Evolutionary conservation across 2,329 filamentous ascomycete species (phyloP), one percentile per base, ranked within the genome.

Genomic region (Elsinoe necatrix): DNA sequence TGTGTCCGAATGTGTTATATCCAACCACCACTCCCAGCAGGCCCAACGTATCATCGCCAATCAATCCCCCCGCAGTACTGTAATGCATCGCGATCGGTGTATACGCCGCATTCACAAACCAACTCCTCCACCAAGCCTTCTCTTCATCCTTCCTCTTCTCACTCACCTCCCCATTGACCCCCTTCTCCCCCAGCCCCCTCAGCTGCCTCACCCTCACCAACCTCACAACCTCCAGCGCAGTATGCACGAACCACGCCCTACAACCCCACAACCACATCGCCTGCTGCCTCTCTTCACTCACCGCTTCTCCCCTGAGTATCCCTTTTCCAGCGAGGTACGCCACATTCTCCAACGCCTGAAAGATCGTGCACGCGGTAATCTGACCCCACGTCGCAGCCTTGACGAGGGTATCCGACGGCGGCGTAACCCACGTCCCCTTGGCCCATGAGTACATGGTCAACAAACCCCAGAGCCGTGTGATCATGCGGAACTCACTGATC

Each of bases 271-370:
- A 69, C 71, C 80, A 85, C 67, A 85, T 83, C 62, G 73, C 76
- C 25, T 69, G 77, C 68, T 87, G 79, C 48, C 78, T 79, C 29
- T 57, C 63, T 35, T 45, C 50, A 50, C 63, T 31, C 21, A 59
- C 64, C 14, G 51, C 39, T 54, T 69, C 67, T 0, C 72, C 71
- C 7, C 59, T 62, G 27, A 95, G 67, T 2, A 95, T 80, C 18
- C 85, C 84, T 69, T 90, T 90, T 59, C 77, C 76, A 2, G 83
- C 78, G 35, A 97, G 78, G 73, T 86, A 95, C 14, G 86, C 86
- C 37, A 80, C 78, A 72, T 95, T 96, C 75, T 98, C 93, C 39
- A 92, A 77, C 1, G 81, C 73, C 72, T 96, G 90, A 74, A 87
- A 95, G 8, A 75, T 68, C 8, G 86, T 71, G 69, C 87, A 86